Conservation (phyloP, 805 yeast species). For the Pachysolen tannophilus region DNA sequence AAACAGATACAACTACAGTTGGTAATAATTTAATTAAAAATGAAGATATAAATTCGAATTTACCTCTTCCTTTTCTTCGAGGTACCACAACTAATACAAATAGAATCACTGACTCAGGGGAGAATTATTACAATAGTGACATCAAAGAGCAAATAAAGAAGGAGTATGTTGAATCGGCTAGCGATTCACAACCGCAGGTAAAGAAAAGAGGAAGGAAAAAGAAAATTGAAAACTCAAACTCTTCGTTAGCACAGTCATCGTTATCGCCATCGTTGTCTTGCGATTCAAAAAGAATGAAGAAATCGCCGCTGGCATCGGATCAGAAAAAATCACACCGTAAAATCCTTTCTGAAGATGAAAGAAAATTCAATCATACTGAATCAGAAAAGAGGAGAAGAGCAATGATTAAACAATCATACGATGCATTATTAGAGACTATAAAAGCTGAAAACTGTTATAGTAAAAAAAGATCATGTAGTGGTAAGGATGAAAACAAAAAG, state of each 20-base stretch:
- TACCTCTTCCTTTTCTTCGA: slow-evolving; percentile 2
- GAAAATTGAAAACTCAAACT: neutral
- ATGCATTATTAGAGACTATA: slow-evolving; percentile 17
- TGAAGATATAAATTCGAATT: neutral
- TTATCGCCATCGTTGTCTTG: neutral
- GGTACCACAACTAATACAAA: too few relatives aligned
- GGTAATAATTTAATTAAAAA: slow-evolving; percentile 1
- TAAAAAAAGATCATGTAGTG: neutral
- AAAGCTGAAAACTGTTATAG: slow-evolving; percentile 4
- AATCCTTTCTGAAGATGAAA: slow-evolving; percentile 23
- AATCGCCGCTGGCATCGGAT: slow-evolving; percentile 1
- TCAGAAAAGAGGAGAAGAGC: slow-evolving; percentile 30
- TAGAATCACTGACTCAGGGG: too few relatives aligned
- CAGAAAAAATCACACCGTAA: neutral
- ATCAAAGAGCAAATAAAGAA: neutral
- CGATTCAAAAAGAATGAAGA: neutral
- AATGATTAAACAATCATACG: slow-evolving; percentile 28
- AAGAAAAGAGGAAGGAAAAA: slow-evolving; percentile 8
- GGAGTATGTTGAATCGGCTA: neutral
- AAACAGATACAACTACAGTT: neutral
- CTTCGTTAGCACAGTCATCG: neutral
- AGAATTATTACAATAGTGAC: neutral
- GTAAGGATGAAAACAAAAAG: neutral
- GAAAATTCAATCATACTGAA: slow-evolving; percentile 26
- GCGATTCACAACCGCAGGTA: neutral